A percentile compares a stretch with the other conserved stretches of the same genome.
These are phyloP conservation scores for Psilocybe tampanensis DNA, from an alignment of 768 basidiomycete genomes.

Conservation along the genomic window DNA sequence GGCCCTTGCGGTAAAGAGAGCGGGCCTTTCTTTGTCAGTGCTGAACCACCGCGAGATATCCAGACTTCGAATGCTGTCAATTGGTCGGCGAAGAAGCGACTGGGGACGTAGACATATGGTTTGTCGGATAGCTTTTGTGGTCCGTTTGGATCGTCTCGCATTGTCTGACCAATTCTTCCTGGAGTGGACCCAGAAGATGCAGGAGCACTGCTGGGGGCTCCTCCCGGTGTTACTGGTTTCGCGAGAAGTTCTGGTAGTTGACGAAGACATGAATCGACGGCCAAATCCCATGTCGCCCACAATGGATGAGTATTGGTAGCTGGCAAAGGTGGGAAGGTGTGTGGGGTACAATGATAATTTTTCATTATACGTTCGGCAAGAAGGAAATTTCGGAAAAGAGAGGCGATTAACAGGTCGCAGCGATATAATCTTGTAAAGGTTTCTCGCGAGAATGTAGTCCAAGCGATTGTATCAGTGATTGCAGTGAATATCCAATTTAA, in stretches of 20 bases:
- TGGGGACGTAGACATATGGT: constrained; percentile 78
- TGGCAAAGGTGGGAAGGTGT: constrained; percentile 89
- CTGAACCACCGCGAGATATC: constrained; percentile 93
- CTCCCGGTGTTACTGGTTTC: constrained; percentile 29
- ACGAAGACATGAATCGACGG: constrained; percentile 90
- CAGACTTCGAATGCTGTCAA: constrained; percentile 97
- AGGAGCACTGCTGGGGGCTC: neutral
- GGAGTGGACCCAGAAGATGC: constrained; percentile 35
- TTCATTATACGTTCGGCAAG: constrained; percentile 98
- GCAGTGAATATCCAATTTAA: constrained; percentile 99
- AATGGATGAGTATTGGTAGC: constrained; percentile 96
- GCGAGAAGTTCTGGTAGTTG: constrained; percentile 86
- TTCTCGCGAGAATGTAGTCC: constrained; percentile 95
- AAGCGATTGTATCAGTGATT: constrained; percentile 98
- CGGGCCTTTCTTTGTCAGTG: constrained; percentile 76
- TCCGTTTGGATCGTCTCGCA: constrained; percentile 25
- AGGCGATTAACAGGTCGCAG: constrained; percentile 94
- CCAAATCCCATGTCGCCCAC: constrained; percentile 98
- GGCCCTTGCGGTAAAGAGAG: constrained; percentile 58
- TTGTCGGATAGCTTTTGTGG: constrained; percentile 33
- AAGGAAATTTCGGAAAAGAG: constrained; percentile 95
- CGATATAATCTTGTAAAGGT: constrained; percentile 93
- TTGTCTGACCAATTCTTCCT: constrained; percentile 41
- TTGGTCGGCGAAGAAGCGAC: constrained; percentile 94
- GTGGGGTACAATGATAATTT: constrained; percentile 95